phyloP scores from a whole-genome alignment of 257 asterid species.

The Henckelia pumila region DNA sequence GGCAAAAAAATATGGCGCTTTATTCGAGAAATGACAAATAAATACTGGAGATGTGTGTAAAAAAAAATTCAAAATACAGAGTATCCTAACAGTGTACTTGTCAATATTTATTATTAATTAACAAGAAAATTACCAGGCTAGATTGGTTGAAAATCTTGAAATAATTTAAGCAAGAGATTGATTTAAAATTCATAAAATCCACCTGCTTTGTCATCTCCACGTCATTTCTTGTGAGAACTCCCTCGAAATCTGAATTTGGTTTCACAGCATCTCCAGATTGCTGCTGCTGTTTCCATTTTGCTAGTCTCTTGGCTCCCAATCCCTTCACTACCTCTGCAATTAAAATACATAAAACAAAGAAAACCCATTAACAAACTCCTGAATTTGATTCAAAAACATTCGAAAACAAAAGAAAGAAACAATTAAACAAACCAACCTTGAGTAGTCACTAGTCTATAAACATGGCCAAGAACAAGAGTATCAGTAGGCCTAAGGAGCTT shows the following conservation, averaged over 20 bases:
- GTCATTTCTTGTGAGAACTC: conserved; percentile 37
- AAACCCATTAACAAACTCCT: neutral
- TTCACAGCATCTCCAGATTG: conserved; percentile 35
- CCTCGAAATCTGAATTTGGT: conserved; percentile 43
- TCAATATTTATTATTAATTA: no score
- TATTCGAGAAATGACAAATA: neutral
- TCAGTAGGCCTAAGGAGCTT: conserved; percentile 82
- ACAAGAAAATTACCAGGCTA: no score
- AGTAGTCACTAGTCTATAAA: conserved; percentile 70
- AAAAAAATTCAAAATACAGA: neutral
- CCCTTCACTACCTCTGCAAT: conserved; percentile 78
- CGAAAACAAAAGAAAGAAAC: neutral
- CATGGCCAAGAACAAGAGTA: conserved; percentile 77
- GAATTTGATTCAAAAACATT: neutral
- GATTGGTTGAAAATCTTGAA: no score
- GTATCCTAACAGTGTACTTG: neutral
- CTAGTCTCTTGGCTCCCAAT: conserved; percentile 65
- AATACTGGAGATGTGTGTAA: no score
- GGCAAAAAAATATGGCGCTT: neutral
- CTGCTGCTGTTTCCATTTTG: conserved; percentile 26
- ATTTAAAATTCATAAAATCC: conserved; percentile 3
- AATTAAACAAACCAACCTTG: conserved; percentile 44
- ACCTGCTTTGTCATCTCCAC: conserved; percentile 50
- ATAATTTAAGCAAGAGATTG: neutral
- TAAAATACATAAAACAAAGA: neutral